Conservation (phyloP, 2,329 filamentous ascomycete genomes). For the Fusarium mangiferae region DNA sequence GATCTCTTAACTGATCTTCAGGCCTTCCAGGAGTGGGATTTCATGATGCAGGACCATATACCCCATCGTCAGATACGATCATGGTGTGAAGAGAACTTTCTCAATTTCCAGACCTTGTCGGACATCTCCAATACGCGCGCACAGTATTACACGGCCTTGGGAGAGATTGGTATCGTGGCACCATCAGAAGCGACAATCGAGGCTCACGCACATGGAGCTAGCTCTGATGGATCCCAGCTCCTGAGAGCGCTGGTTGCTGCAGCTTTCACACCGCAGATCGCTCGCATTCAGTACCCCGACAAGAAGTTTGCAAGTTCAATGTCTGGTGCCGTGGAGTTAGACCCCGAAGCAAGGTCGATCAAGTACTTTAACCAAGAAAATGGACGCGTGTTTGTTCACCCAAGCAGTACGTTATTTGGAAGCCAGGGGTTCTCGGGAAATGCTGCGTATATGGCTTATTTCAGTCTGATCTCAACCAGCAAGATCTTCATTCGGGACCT, state of each 20-base stretch:
- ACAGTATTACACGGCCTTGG: constrained; percentile 87
- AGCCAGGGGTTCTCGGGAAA: constrained; percentile 80
- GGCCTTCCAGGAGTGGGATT: constrained; percentile 85
- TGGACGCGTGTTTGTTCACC: constrained; percentile 92
- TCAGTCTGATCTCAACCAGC: constrained; percentile 88
- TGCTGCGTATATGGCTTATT: constrained; percentile 86
- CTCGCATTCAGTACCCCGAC: constrained; percentile 91
- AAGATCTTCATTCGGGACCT: constrained; percentile 93
- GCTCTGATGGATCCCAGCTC: constrained; percentile 56
- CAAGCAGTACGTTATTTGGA: constrained; percentile 85
- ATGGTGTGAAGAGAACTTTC: constrained; percentile 88
- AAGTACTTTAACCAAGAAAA: constrained; percentile 91
- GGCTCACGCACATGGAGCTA: constrained; percentile 32
- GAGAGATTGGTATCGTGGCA: constrained; percentile 83
- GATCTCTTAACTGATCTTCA: constrained; percentile 89
- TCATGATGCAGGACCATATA: constrained; percentile 67
- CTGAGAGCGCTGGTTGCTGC: constrained; percentile 77
- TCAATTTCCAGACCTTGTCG: constrained; percentile 83
- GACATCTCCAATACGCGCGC: constrained; percentile 89
- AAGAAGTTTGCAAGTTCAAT: constrained; percentile 93
- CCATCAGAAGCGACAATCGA: constrained; percentile 49
- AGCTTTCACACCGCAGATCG: constrained; percentile 85
- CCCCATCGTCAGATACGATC: constrained; percentile 72
- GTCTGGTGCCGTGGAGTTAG: constrained; percentile 89
- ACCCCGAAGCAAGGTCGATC: constrained; percentile 91